phyloP scores from a whole-genome alignment of 768 basidiomycete species.

The Lactarius akahatsu region DNA sequence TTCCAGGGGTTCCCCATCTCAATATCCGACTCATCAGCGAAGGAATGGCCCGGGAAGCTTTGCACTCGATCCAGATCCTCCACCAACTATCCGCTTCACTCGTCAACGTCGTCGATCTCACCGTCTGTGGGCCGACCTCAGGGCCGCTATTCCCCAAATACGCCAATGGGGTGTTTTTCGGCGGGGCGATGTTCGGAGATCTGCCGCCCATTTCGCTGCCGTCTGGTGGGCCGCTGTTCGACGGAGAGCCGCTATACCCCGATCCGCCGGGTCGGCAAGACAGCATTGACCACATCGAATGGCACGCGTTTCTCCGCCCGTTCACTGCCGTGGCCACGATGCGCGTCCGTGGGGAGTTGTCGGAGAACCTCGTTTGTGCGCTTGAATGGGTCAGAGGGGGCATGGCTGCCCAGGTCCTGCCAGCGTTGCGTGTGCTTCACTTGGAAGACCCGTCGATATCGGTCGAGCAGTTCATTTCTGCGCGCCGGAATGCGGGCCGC shows the following conservation, averaged over 20 bases:
- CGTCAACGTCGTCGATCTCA: background rate
- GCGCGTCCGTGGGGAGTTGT: background rate
- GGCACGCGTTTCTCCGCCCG: background rate
- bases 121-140: background rate
- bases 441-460: background rate
- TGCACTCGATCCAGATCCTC: background rate
- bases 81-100: background rate
- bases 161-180: too few species aligned
- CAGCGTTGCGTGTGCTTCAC: background rate
- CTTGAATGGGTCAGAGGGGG: background rate
- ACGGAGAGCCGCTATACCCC: background rate
- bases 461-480: background rate
- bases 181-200: too few species aligned
- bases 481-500: background rate
- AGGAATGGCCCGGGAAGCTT: background rate
- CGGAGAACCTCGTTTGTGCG: background rate
- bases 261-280: background rate
- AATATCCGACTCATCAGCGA: background rate
- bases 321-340: background rate
- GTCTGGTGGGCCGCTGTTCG: background rate
- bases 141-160: too few species aligned
- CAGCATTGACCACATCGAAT: background rate
- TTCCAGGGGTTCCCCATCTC: background rate
- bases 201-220: background rate
- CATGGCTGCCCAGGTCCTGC: background rate